A percentile compares a stretch with the other conserved stretches of the same genome.
Conservation (phyloP, 495 filamentous ascomycete species). For the Xanthoparmelia taractica region DNA sequence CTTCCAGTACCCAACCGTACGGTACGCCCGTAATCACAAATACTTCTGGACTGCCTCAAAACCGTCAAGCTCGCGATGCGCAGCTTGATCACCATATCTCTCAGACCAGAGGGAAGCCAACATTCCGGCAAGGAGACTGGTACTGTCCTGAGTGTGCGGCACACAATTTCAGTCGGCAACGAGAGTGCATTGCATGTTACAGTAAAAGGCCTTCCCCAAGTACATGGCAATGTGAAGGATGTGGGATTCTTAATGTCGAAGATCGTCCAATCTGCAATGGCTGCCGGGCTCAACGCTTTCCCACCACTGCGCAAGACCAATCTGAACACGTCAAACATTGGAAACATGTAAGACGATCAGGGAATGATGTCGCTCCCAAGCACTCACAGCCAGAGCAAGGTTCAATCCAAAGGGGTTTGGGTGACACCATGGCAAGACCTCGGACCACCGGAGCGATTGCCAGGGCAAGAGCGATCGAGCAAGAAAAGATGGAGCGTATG, state of each 20-base stretch:
- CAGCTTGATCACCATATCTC: constrained; percentile 1
- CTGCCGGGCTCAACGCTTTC: constrained; percentile 1
- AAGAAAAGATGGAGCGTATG: constrained; percentile 10
- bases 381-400: not conserved
- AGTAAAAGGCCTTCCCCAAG: not conserved
- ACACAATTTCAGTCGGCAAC: not conserved
- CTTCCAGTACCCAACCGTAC: not conserved
- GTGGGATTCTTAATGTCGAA: no score
- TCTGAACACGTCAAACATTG: not conserved
- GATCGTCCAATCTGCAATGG: not conserved
- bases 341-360: constrained; percentile 15
- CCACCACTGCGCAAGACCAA: not conserved
- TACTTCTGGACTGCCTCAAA: no score
- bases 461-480: constrained; percentile 14
- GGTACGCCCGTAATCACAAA: not conserved
- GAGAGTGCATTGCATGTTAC: not conserved
- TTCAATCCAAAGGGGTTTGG: not conserved
- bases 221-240: not conserved
- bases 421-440: no score
- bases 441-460: not conserved
- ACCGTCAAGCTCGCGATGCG: not conserved
- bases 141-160: constrained; percentile 1
- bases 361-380: not conserved
- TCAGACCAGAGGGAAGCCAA: not conserved
- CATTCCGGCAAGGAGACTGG: not conserved